Conservation (phyloP, 345 rosid species). For the Ceriops zippeliana region DNA sequence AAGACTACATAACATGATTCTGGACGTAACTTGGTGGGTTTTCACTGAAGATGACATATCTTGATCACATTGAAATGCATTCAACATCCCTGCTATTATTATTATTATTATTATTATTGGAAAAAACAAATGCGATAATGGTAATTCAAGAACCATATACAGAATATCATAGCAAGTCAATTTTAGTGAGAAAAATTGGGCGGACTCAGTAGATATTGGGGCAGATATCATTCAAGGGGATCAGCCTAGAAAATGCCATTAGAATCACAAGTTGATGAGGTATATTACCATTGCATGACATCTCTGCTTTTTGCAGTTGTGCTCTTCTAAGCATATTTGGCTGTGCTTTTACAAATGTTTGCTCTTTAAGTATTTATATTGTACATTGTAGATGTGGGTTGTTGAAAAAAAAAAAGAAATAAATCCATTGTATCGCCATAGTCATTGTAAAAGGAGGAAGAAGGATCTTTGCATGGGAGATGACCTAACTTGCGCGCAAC, state of each 20-base stretch:
- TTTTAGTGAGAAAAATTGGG: neutral
- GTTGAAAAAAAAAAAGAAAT: neutral
- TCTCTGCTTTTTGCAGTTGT: neutral
- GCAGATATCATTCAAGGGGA: neutral
- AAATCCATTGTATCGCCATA: neutral
- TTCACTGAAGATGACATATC: neutral
- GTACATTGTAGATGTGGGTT: neutral
- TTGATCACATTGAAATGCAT: neutral
- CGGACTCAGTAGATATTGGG: constrained; percentile 6
- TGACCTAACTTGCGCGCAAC: neutral
- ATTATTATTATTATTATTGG: neutral
- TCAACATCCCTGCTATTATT: neutral
- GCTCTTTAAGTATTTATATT: neutral
- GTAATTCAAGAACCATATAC: neutral
- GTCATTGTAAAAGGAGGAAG: neutral
- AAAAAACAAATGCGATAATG: neutral
- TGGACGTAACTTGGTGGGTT: neutral
- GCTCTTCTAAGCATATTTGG: neutral
- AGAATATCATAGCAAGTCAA: neutral
- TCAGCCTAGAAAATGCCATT: constrained; percentile 1
- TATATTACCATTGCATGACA: neutral
- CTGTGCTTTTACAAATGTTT: neutral
- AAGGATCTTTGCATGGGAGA: neutral
- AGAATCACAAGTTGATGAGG: neutral
- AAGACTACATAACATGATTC: neutral